Evolutionary conservation across 768 basidiomycete genomes (phyloP), one percentile per base, ranked within the genome.

Genomic region (Trametes cubensis): DNA sequence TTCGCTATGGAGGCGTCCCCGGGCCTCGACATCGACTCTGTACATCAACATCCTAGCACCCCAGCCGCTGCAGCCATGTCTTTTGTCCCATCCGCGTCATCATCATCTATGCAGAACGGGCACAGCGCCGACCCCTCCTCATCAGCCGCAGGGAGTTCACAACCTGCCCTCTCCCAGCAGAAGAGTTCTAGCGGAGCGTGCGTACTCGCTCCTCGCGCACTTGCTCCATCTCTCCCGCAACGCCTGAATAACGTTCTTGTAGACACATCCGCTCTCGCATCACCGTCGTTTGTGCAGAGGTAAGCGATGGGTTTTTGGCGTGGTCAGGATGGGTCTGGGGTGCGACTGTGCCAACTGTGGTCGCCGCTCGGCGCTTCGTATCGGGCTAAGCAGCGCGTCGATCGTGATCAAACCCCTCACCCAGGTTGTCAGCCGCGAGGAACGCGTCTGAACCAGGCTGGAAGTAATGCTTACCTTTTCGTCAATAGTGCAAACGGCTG

Each of bases 251-350:
- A 57, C 20, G 21, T 39, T 34, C 56, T 51, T 58, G 25, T 73
- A 87, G 85, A 30, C 85, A 87, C 77, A 82, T 90, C 45, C 86
- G 89, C 55, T 89, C 89, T 1, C 82, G 89, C 51, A 85, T 90
- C 64, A 91, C 89, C 46, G 89, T 91, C 38, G 89, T 91, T 6
- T 91, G 89, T 66, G 90, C 87, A 71, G 90, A 92, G 85, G 89
- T 89, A 38, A 34, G 81, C 14, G 7, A 39, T 20, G 15, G 38
- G 25, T 17, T n/a, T 34, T 34, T 11, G 34, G 34, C 5, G 10
- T 34, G 34, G 6, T 34, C 34, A 34, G 34, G 34, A 34, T 34
- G 34, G 34, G 34, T 11, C 34, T 34, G 34, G 34, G 34, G 34
- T 34, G 34, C 34, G 21, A 25, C n/a, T 49, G 15, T 28, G 13